These are phyloP conservation scores for Gnaphalium uliginosum DNA, from an alignment of 129 eudicot genomes.

Conservation along the genomic window DNA sequence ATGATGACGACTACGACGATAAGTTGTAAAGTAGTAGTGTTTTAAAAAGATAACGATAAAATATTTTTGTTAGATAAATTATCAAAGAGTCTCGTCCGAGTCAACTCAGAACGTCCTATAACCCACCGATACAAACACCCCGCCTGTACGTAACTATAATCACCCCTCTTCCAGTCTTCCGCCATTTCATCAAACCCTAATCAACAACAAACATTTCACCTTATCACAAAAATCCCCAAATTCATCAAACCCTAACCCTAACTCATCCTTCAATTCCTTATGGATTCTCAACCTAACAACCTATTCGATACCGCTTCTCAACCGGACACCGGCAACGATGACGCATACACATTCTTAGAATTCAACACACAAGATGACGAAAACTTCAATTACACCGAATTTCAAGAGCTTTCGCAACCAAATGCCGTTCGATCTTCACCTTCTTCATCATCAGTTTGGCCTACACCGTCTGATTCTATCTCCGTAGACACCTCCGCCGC, in stretches of 20 bases:
- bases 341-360: constrained; percentile 87
- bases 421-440: constrained; percentile 41
- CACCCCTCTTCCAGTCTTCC: constrained; percentile 4
- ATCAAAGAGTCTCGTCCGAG: background rate
- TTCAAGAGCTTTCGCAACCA: constrained; percentile 76
- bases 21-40: no score
- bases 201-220: constrained; percentile 6
- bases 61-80: no score
- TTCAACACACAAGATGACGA: constrained; percentile 82
- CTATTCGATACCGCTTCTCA: constrained; percentile 87
- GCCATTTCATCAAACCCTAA: constrained; percentile 25
- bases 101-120: constrained; percentile 6
- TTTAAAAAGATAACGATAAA: no score
- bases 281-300: constrained; percentile 71
- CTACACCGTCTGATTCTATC: constrained; percentile 65
- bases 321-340: constrained; percentile 86
- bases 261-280: constrained; percentile 5
- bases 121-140: background rate
- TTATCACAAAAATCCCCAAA: constrained; percentile 19
- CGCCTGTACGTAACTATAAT: background rate
- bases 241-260: background rate
- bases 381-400: constrained; percentile 68
- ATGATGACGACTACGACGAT: no score
- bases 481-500: constrained; percentile 37
- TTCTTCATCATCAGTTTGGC: constrained; percentile 47